A percentile compares a stretch with the other conserved stretches of the same genome.
phyloP scores from a whole-genome alignment of 2,329 filamentous ascomycete genomes.

The Podosphaera fusca region DNA sequence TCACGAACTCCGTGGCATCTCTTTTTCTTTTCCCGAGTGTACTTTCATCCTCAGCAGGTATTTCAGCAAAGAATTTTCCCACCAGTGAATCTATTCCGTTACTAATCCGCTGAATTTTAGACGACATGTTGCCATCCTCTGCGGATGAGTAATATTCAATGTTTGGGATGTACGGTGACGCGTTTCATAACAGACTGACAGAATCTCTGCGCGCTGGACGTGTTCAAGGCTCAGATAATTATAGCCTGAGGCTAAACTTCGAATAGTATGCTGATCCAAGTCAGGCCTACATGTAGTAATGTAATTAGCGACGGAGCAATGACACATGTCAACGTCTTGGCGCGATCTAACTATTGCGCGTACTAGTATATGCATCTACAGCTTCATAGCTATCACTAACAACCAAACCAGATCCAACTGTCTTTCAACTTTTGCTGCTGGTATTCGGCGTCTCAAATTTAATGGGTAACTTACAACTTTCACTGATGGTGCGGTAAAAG shows the following conservation, averaged over 20 bases:
- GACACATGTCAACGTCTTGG: not conserved
- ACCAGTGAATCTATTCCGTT: conserved; percentile 62
- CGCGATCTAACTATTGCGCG: conserved; percentile 2
- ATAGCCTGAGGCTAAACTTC: no score
- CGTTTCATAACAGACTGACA: no score
- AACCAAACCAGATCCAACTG: no score
- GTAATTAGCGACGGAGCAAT: no score
- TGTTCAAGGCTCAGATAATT: no score
- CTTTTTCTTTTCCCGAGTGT: conserved; percentile 45
- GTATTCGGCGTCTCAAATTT: conserved; percentile 8
- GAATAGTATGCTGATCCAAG: no score
- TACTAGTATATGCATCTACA: no score
- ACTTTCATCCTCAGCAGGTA: conserved; percentile 43
- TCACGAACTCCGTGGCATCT: conserved; percentile 28
- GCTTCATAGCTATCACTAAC: no score
- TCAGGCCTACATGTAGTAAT: no score
- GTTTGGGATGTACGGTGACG: no score
- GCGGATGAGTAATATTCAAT: not conserved
- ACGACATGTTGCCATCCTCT: conserved; percentile 16
- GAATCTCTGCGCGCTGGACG: no score
- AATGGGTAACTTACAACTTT: conserved; percentile 12
- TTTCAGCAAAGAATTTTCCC: conserved; percentile 44
- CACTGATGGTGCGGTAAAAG: conserved; percentile 10
- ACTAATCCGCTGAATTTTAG: conserved; percentile 38
- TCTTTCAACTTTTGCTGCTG: conserved; percentile 7